Evolutionary conservation across 2,329 filamentous ascomycete species (phyloP).

Genomic region (Aspergillus calidoustus): DNA sequence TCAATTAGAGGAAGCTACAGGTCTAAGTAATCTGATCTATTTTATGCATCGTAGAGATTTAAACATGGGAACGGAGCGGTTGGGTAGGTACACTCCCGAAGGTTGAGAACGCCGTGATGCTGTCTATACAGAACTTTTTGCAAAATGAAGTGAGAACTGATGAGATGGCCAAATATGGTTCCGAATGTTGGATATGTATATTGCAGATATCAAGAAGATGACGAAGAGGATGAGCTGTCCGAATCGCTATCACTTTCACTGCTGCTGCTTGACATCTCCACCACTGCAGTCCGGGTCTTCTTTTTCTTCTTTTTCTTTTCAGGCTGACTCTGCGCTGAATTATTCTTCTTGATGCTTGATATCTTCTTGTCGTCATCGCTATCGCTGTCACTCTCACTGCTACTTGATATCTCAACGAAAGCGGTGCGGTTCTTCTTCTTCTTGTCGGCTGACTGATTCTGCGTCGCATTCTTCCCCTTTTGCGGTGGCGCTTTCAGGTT

Average conservation of each 20-base stretch:
- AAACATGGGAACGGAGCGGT: neutral
- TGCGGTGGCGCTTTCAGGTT: conserved; percentile 28
- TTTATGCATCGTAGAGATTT: neutral
- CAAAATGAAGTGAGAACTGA: neutral
- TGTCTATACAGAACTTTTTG: conserved; percentile 20
- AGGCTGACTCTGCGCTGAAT: conserved; percentile 18
- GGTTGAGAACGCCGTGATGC: conserved; percentile 15
- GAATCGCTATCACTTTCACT: conserved; percentile 33
- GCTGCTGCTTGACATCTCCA: conserved; percentile 8
- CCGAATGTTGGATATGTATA: neutral
- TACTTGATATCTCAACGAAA: conserved; percentile 48
- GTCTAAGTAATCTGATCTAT: neutral
- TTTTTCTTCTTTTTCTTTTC: conserved; percentile 44
- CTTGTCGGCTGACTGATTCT: conserved; percentile 32
- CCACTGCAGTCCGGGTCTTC: conserved; percentile 1
- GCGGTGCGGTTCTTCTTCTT: conserved; percentile 51
- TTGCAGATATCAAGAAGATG: neutral
- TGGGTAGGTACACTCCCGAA: neutral
- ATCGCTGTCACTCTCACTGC: conserved; percentile 43
- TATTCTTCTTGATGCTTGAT: conserved; percentile 17
- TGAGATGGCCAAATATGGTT: neutral
- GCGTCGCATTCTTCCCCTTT: conserved; percentile 27
- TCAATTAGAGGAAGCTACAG: too few relatives aligned
- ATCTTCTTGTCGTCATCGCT: conserved; percentile 20
- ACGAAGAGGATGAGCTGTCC: conserved; percentile 9